Evolutionary conservation across 2,329 filamentous ascomycete genomes (phyloP).

Genomic region (Colletotrichum simmondsii): DNA sequence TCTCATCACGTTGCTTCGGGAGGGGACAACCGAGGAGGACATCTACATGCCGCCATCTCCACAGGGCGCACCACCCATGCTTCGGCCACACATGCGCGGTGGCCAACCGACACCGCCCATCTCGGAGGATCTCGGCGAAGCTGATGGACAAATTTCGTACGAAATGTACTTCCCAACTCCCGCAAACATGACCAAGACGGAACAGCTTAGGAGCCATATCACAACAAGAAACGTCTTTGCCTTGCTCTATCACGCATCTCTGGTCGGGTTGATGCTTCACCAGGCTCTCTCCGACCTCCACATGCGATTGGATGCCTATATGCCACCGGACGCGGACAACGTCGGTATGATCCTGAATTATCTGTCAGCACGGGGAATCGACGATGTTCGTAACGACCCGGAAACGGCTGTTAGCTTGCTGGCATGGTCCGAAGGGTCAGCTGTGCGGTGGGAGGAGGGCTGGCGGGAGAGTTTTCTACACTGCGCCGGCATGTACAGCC

Average conservation of each 20-base stretch:
- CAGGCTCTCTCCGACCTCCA: conserved; percentile 73
- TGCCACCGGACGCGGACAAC: conserved; percentile 66
- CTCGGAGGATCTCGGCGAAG: conserved; percentile 56
- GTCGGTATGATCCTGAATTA: conserved; percentile 71
- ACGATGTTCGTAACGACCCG: conserved; percentile 72
- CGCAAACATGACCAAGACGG: conserved; percentile 55
- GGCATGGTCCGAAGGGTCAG: conserved; percentile 72
- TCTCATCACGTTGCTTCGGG: conserved; percentile 63
- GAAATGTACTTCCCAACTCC: conserved; percentile 73
- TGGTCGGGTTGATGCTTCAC: conserved; percentile 72
- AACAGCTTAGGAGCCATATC: conserved; percentile 68
- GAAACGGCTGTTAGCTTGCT: conserved; percentile 70
- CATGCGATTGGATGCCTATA: conserved; percentile 67
- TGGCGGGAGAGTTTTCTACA: conserved; percentile 77
- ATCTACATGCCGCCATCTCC: conserved; percentile 56
- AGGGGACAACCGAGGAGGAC: conserved; percentile 63
- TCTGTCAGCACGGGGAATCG: conserved; percentile 67
- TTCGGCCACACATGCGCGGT: conserved; percentile 42
- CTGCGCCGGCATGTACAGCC: conserved; percentile 70
- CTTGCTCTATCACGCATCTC: conserved; percentile 69
- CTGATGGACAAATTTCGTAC: conserved; percentile 67
- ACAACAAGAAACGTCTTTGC: conserved; percentile 78
- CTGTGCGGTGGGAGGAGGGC: conserved; percentile 72
- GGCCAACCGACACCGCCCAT: conserved; percentile 56
- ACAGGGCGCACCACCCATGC: conserved; percentile 51